Evolutionary conservation across 2,329 filamentous ascomycete species (phyloP).

Genomic region (Leptoxyphium fumago): DNA sequence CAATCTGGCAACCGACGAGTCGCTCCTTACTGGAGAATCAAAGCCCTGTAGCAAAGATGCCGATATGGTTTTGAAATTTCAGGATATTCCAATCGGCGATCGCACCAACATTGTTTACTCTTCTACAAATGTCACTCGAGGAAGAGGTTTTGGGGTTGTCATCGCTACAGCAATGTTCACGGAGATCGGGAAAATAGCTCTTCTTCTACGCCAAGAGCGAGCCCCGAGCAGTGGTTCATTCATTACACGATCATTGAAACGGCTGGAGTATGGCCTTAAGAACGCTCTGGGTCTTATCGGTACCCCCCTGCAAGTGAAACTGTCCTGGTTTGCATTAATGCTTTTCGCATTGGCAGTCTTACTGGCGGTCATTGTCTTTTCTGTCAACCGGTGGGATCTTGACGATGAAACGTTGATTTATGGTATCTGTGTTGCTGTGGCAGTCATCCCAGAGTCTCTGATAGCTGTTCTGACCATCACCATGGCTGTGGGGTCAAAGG

Average conservation of each 20-base stretch:
- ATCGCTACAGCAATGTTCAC: conserved; percentile 47
- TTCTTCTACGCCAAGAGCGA: conserved; percentile 19
- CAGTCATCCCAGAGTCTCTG: conserved; percentile 36
- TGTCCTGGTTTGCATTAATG: conserved; percentile 70
- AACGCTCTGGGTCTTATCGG: conserved; percentile 35
- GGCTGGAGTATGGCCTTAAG: conserved; percentile 41
- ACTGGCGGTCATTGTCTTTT: conserved; percentile 54
- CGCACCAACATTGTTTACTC: conserved; percentile 50
- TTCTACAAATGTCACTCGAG: conserved; percentile 48
- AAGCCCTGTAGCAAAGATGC: conserved; percentile 27
- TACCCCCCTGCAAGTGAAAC: conserved; percentile 68
- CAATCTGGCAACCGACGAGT: conserved; percentile 64
- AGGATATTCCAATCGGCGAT: conserved; percentile 43
- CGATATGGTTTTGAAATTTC: conserved; percentile 14
- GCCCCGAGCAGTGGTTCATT: conserved; percentile 3
- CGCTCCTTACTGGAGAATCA: conserved; percentile 56
- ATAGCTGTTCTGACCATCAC: conserved; percentile 55
- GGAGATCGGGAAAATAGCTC: conserved; percentile 52
- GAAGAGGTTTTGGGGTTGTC: conserved; percentile 45
- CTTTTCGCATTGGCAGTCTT: conserved; percentile 61
- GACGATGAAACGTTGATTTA: conserved; percentile 33
- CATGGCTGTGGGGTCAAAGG: conserved; percentile 47
- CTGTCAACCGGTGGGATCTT: conserved; percentile 36
- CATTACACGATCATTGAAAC: conserved; percentile 6
- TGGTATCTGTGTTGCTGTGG: conserved; percentile 32